Conservation (phyloP, 1,284 basidiomycete genomes). For the Mycena citricolor region DNA sequence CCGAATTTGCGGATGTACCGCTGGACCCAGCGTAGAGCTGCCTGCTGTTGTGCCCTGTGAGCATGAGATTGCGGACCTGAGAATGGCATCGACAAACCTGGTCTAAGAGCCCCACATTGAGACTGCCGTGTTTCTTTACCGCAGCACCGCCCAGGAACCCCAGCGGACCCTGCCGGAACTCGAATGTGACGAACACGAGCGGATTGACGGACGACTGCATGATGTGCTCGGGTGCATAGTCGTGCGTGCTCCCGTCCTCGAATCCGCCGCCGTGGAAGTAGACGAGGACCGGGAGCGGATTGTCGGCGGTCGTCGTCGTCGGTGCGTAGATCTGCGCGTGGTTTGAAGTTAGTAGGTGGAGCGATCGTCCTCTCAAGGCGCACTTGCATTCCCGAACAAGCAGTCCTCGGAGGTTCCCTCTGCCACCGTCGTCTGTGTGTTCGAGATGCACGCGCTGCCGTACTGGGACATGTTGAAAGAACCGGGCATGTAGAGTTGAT, state of each 20-base stretch:
- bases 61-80: neutral
- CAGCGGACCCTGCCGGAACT: slow-evolving; percentile 40
- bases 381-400: slow-evolving; percentile 38
- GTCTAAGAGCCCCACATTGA: slow-evolving; percentile 40
- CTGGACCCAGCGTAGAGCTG: slow-evolving; percentile 30
- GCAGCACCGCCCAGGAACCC: slow-evolving; percentile 36
- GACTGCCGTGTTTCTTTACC: slow-evolving; percentile 30
- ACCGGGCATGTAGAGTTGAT: neutral
- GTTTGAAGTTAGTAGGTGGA: neutral
- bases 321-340: slow-evolving; percentile 26
- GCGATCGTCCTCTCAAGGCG: slow-evolving; percentile 14
- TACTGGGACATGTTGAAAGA: slow-evolving; percentile 28
- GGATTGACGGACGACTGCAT: slow-evolving; percentile 31
- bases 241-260: slow-evolving; percentile 33
- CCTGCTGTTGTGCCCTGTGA: slow-evolving; percentile 26
- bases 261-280: slow-evolving; percentile 34
- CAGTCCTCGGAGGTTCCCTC: slow-evolving; percentile 39
- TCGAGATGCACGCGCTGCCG: slow-evolving; percentile 31
- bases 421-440: slow-evolving; percentile 27
- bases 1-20: slow-evolving; percentile 38
- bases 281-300: slow-evolving; percentile 13
- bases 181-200: slow-evolving; percentile 40
- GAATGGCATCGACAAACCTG: slow-evolving; percentile 28
- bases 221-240: slow-evolving; percentile 30
- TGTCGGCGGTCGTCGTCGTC: neutral